Evolutionary conservation across 768 basidiomycete genomes (phyloP).

Genomic region (Cystofilobasidium bisporidii): DNA sequence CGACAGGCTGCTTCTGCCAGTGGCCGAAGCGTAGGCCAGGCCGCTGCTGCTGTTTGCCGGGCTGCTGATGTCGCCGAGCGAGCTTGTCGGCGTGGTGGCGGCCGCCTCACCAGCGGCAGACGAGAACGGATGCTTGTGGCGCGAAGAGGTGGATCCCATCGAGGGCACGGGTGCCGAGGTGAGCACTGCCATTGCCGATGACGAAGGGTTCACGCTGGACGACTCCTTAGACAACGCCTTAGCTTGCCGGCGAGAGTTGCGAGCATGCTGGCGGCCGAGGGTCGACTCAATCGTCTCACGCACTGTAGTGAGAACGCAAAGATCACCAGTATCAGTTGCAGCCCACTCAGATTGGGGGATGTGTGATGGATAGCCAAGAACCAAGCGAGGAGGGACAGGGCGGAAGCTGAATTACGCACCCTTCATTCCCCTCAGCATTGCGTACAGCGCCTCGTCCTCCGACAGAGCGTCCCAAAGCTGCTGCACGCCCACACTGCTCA

Average conservation of each 20-base stretch:
- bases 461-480: slow-evolving; percentile 15
- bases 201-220: neutral
- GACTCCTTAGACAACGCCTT: neutral
- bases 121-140: too few species aligned
- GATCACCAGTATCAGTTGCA: too few species aligned
- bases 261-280: neutral
- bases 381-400: too few species aligned
- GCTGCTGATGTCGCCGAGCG: too few species aligned
- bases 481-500: neutral
- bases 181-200: too few species aligned
- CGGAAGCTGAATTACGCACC: too few species aligned
- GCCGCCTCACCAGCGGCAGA: too few species aligned
- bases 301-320: slow-evolving; percentile 4
- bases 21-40: too few species aligned
- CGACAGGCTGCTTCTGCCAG: neutral
- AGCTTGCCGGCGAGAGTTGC: neutral
- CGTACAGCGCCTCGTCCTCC: slow-evolving; percentile 18
- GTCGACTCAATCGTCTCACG: slow-evolving; percentile 1
- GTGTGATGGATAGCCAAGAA: too few species aligned
- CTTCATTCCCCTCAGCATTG: slow-evolving; percentile 17
- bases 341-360: too few species aligned
- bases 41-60: too few species aligned
- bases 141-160: neutral
- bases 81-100: too few species aligned
- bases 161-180: neutral